phyloP scores from a whole-genome alignment of 352 stramenopile genomes.

The Aphanomyces cochlioides region DNA sequence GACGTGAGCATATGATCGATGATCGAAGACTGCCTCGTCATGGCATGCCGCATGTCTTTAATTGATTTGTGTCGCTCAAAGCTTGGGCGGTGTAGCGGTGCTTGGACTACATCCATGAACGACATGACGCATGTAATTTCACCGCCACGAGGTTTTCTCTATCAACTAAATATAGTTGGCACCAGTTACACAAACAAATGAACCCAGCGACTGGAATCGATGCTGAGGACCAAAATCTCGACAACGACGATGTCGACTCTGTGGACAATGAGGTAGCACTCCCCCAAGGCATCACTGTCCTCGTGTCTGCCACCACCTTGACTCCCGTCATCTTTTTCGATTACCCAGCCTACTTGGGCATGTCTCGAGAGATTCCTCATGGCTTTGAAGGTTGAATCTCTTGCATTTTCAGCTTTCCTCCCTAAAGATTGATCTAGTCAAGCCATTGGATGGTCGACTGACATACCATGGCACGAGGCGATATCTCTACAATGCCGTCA shows the following conservation, averaged over 20 bases:
- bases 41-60: constrained; percentile 2
- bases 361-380: constrained; percentile 38
- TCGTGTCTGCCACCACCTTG: too few species aligned
- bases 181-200: too few species aligned
- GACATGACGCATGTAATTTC: constrained; percentile 10
- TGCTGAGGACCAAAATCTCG: not conserved
- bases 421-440: not conserved
- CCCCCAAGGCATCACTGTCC: not conserved
- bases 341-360: constrained; percentile 11
- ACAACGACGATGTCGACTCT: constrained; percentile 3
- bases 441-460: not conserved
- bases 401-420: too few species aligned
- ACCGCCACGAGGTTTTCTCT: not conserved
- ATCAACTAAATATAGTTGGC: not conserved
- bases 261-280: constrained; percentile 9
- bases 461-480: constrained; percentile 57
- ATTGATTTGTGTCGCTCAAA: constrained; percentile 4
- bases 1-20: constrained; percentile 28
- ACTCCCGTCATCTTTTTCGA: not conserved
- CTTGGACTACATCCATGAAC: not conserved
- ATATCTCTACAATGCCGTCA: constrained; percentile 77
- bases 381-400: constrained; percentile 54
- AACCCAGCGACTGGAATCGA: too few species aligned
- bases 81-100: not conserved
- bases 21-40: constrained; percentile 15